Evolutionary conservation across 495 filamentous ascomycete species (phyloP), one percentile per base, ranked within the genome.

Genomic region (Astrocystis sublimbata): DNA sequence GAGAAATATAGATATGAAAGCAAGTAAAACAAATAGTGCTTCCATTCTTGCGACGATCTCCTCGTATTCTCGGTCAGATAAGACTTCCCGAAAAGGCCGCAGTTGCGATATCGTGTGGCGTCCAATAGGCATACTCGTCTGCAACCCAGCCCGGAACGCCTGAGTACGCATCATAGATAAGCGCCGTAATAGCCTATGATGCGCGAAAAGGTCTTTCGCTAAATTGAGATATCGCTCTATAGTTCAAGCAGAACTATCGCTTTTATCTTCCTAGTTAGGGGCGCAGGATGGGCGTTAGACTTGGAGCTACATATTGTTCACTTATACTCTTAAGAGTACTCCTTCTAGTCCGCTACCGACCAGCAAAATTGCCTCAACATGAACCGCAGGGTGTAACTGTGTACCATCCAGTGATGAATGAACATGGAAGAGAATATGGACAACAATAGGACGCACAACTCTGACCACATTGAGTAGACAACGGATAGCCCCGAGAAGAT

Each of bases 51-150:
- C 40, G 12, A 26, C 31, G 12, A 5, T 21, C 9, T 24, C 26
- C 6, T 10, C 50, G 19, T 38, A 40, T 55, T 55, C 36, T 17
- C 13, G 41, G 13, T 45, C 26, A 45, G 54, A 57, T 57, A 57
- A 57, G 54, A 5, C 54, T 33, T 43, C 30, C 54, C 40, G 28
- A 35, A 23, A 3, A 28, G 38, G 54, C 33, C 40, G 19, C 31
- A n/a, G 54, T 33, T 3, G 54, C 54, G 40, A 56, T 24, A 56
- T 41, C 17, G 35, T 23, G 54, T 57, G 54, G 54, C 54, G 54
- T 43, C 54, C 54, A 57, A 57, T 57, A 10, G 26, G 38, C 38
- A 57, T 15, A 57, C n/a, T 6, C 12, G 5, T 57, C 54, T 9
- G 40, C 40, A 28, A 28, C 54, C 21, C 36, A 31, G 24, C 17